A percentile compares a stretch with the other conserved stretches of the same genome.
Conservation (phyloP, 441 rosid species). For the Populus hybrid region DNA sequence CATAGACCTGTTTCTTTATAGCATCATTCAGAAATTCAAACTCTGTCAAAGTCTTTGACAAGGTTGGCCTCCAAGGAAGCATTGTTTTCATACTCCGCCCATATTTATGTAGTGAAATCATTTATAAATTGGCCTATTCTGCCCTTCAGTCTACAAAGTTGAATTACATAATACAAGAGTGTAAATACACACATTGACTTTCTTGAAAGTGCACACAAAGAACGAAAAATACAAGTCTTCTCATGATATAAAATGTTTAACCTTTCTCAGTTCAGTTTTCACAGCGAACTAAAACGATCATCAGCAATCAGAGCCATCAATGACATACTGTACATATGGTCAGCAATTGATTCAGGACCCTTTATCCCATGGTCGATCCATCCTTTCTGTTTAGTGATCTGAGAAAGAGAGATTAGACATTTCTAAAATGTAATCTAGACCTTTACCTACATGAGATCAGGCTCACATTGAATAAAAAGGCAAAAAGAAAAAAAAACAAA, state of each 20-base stretch:
- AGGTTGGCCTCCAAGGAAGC: constrained; percentile 81
- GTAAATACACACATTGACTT: no score
- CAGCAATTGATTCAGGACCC: constrained; percentile 81
- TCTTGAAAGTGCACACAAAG: not conserved
- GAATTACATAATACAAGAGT: not conserved
- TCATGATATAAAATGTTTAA: constrained; percentile 21
- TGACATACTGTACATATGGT: constrained; percentile 96
- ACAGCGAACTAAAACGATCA: constrained; percentile 51
- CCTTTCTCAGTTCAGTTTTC: constrained; percentile 64
- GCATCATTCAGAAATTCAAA: not conserved
- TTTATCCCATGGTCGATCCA: constrained; percentile 74
- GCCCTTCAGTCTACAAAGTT: not conserved
- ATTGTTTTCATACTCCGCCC: constrained; percentile 86
- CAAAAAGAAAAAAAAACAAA: not conserved
- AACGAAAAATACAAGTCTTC: not conserved
- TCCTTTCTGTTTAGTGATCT: constrained; percentile 90
- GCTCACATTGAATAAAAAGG: not conserved
- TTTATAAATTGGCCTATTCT: not conserved
- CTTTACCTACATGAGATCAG: not conserved
- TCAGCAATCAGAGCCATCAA: constrained; percentile 75
- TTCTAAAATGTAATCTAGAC: not conserved
- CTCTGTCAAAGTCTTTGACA: constrained; percentile 90
- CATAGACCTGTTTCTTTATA: not conserved
- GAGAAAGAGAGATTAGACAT: not conserved
- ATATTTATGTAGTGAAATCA: constrained; percentile 4